phyloP scores from a whole-genome alignment of 306 rosid genomes.

The Ormosia semicastrata region DNA sequence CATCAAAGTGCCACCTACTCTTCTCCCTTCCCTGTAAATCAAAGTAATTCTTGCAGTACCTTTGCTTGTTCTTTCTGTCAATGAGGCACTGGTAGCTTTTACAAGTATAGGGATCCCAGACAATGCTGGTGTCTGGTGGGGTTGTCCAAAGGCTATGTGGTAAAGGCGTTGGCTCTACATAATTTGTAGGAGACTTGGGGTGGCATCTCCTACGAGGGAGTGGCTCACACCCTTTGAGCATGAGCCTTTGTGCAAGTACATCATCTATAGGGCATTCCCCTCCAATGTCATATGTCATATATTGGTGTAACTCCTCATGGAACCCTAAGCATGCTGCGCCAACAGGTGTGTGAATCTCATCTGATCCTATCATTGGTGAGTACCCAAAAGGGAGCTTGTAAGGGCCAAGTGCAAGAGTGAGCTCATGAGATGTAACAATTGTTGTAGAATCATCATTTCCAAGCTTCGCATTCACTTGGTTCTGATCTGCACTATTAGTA shows the following conservation, averaged over 20 bases:
- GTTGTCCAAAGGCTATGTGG: constrained; percentile 45
- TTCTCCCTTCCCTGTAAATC: constrained; percentile 44
- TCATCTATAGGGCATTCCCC: constrained; percentile 50
- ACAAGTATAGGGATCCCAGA: constrained; percentile 48
- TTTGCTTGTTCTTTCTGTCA: constrained; percentile 26
- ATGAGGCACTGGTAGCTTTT: constrained; percentile 47
- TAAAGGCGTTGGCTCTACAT: constrained; percentile 39
- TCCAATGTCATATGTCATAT: constrained; percentile 48
- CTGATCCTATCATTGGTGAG: constrained; percentile 29
- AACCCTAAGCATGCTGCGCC: constrained; percentile 39
- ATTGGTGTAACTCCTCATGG: constrained; percentile 38
- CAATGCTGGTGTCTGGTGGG: constrained; percentile 43
- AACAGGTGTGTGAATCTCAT: constrained; percentile 26
- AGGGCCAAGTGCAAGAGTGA: constrained; percentile 37
- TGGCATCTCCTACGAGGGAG: constrained; percentile 55
- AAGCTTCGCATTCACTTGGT: background rate
- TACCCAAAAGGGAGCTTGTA: constrained; percentile 45
- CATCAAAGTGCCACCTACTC: constrained; percentile 43
- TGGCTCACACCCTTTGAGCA: constrained; percentile 58
- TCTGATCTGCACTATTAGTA: background rate
- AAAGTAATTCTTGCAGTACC: constrained; percentile 46
- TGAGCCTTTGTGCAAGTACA: constrained; percentile 37
- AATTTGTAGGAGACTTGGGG: constrained; percentile 39
- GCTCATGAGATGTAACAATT: constrained; percentile 15
- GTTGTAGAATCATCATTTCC: background rate